Evolutionary conservation across 2,329 filamentous ascomycete genomes (phyloP), one percentile per base, ranked within the genome.

Genomic region (Cladophialophora carrionii): DNA sequence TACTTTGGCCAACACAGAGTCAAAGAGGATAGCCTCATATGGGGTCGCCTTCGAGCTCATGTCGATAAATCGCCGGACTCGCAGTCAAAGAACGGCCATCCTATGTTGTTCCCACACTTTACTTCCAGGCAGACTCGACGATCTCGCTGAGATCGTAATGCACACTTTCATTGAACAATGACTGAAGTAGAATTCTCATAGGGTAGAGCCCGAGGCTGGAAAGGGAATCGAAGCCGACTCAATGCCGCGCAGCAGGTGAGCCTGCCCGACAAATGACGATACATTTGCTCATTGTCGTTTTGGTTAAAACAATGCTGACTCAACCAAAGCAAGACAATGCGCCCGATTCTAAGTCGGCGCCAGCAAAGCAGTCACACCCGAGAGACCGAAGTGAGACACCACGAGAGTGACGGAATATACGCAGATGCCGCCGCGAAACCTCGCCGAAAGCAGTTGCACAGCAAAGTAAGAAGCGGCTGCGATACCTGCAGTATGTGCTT

Each of bases 391-490:
- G 24, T 9, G 10, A 24, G 24, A 26, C 5, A 9, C 12, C 46
- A 17, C n/a, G 46, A 22, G 4, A 49, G 20, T 24, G 46, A 14
- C 4, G 12, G 7, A 10, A 49, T 22, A 26, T 9, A 22, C 24
- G 46, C 46, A 49, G 20, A 24, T 2, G 46, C 46, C 37, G 6
- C 37, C 12, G 46, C n/a, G 20, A 49, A 24, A 49, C 46, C 46
- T 49, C 46, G 24, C 24, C 46, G n/a, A 49, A 49, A 49, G 46
- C 46, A 26, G 46, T 12, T 24, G 4, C 46, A 49, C 46, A 22
- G 24, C 46, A 49, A 49, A 49, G 46, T 49, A 4, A 49, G 46
- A 26, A 49, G 46, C 24, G 46, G 46, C 46, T 49, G 46, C 20
- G 46, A 49, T 26, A 49, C 46, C 46, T 49, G 46, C 20, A 49